These are phyloP conservation scores for Cytospora chrysosperma DNA, from an alignment of 2,329 filamentous ascomycete species.

Conservation along the genomic window DNA sequence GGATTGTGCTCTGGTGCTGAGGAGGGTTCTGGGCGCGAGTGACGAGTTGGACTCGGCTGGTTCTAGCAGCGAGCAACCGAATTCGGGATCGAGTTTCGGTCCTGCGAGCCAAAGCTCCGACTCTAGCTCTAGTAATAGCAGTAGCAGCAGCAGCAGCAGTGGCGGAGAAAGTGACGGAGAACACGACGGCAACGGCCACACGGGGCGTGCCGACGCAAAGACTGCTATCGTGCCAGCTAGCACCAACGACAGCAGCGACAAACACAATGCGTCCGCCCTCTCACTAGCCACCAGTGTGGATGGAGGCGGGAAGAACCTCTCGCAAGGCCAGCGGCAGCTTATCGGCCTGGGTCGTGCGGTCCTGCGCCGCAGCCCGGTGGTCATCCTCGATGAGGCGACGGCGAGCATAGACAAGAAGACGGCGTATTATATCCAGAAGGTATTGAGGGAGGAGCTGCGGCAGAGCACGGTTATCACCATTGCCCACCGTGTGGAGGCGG, in stretches of 20 bases:
- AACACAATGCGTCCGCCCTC: constrained; percentile 34
- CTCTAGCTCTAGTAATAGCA: constrained; percentile 15
- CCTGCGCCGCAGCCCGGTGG: constrained; percentile 57
- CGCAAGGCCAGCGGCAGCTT: constrained; percentile 62
- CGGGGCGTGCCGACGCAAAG: constrained; percentile 25
- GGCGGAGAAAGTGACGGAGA: background rate
- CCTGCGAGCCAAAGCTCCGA: constrained; percentile 9
- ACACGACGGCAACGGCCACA: background rate
- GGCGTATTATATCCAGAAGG: constrained; percentile 56
- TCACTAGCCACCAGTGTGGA: constrained; percentile 52
- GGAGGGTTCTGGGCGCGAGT: constrained; percentile 55
- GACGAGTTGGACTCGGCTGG: constrained; percentile 16
- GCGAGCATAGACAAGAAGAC: constrained; percentile 62
- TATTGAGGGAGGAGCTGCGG: constrained; percentile 54
- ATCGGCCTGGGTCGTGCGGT: constrained; percentile 61
- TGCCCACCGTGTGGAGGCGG: constrained; percentile 64
- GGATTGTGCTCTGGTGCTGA: constrained; percentile 52
- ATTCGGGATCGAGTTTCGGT: constrained; percentile 2
- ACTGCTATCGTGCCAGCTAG: background rate
- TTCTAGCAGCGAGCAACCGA: constrained; percentile 9
- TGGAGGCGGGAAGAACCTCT: constrained; percentile 60
- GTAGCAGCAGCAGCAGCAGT: constrained; percentile 10
- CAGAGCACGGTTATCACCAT: constrained; percentile 64
- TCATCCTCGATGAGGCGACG: constrained; percentile 65
- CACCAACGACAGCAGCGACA: constrained; percentile 39